Evolutionary conservation across 179 eudicot species (phyloP).

Genomic region (Monotropa hypopitys): DNA sequence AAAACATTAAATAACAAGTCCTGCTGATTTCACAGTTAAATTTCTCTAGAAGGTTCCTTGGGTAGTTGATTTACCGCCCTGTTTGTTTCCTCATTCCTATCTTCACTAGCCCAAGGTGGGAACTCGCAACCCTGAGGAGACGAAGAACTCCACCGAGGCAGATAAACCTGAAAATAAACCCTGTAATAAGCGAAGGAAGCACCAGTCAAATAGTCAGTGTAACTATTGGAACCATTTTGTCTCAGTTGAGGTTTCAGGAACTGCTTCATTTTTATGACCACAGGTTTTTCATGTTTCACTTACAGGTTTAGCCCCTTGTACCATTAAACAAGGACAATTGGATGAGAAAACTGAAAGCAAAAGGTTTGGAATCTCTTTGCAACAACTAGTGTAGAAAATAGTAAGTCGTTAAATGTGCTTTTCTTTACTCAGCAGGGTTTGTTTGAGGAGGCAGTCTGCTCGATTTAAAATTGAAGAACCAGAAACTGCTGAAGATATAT

Average conservation of each 20-base stretch:
- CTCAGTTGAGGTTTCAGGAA: background rate
- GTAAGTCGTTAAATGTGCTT: background rate
- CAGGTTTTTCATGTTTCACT: background rate
- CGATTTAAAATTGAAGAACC: constrained; percentile 19
- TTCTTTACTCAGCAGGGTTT: constrained; percentile 17
- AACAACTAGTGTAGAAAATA: background rate
- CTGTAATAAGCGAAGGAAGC: background rate
- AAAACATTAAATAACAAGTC: no score
- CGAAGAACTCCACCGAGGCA: constrained; percentile 2
- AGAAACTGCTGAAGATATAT: constrained; percentile 20
- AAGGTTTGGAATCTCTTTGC: background rate
- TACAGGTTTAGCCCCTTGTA: constrained; percentile 17
- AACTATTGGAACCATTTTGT: background rate
- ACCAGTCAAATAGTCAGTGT: constrained; percentile 13
- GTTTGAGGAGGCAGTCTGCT: constrained; percentile 47
- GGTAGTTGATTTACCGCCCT: no score
- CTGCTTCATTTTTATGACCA: background rate
- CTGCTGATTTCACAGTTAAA: no score
- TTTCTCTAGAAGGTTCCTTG: no score
- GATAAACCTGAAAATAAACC: constrained; percentile 1
- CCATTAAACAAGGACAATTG: constrained; percentile 1
- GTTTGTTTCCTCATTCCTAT: background rate
- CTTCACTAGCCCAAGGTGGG: constrained; percentile 2
- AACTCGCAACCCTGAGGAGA: constrained; percentile 8
- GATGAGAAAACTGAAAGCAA: background rate